These are phyloP conservation scores for Colletotrichum godetiae DNA, from an alignment of 2,329 filamentous ascomycete genomes.

Conservation along the genomic window DNA sequence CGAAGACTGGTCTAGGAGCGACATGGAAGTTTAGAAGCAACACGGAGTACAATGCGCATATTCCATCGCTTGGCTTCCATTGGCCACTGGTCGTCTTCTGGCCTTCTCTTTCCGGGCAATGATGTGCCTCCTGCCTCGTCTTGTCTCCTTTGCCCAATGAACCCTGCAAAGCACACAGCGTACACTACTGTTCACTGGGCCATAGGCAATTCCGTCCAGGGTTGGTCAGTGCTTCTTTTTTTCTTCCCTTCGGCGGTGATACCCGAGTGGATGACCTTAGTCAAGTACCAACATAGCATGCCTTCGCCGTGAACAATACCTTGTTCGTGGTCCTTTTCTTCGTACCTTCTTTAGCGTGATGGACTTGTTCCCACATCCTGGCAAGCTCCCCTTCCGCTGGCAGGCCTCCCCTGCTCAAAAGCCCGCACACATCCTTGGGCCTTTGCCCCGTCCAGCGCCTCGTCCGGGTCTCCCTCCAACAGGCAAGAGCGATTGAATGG, in stretches of 20 bases:
- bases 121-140: slow-evolving; percentile 26
- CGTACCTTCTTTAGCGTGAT: background rate
- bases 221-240: background rate
- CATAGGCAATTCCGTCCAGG: slow-evolving; percentile 24
- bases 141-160: slow-evolving; percentile 12
- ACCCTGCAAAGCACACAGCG: slow-evolving; percentile 6
- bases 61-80: slow-evolving; percentile 3
- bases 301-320: background rate
- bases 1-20: background rate
- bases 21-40: background rate
- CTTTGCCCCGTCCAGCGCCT: slow-evolving; percentile 7
- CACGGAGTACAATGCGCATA: slow-evolving; percentile 3
- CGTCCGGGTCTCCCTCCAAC: slow-evolving; percentile 9
- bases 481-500: slow-evolving; percentile 3
- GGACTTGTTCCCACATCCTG: background rate
- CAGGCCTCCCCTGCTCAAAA: slow-evolving; percentile 2
- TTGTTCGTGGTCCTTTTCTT: background rate
- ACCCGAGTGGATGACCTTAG: background rate
- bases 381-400: background rate
- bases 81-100: background rate
- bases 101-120: slow-evolving; percentile 10
- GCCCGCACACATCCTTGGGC: background rate
- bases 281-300: background rate
- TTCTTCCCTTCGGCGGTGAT: background rate
- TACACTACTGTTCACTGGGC: background rate